These are phyloP conservation scores for Ampelomyces quisqualis DNA, from an alignment of 2,329 filamentous ascomycete genomes.

Conservation along the genomic window DNA sequence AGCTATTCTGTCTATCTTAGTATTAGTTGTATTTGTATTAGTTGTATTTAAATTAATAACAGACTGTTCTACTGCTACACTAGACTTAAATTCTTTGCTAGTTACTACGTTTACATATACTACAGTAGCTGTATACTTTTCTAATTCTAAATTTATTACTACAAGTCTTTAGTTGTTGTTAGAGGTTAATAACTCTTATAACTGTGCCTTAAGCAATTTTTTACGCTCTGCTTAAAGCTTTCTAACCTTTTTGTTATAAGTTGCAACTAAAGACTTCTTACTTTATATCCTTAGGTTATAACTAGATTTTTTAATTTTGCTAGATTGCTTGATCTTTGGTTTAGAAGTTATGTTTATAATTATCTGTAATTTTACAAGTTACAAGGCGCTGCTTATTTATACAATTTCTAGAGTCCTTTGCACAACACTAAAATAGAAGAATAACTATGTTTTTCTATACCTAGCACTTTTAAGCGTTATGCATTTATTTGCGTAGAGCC, in stretches of 20 bases:
- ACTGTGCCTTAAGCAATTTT: constrained; percentile 1
- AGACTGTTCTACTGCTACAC: background rate
- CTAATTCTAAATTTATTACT: background rate
- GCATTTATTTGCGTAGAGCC: background rate
- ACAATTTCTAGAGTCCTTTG: constrained; percentile 1
- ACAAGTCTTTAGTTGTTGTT: background rate
- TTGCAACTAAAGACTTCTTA: background rate
- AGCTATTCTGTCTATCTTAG: too few relatives aligned
- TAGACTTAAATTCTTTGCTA: background rate
- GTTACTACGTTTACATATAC: constrained; percentile 1
- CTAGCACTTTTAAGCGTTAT: background rate
- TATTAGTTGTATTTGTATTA: too few relatives aligned
- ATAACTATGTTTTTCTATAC: background rate
- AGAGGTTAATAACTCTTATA: background rate
- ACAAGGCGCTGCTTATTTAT: constrained; percentile 2
- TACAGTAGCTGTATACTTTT: background rate
- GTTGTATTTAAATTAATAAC: too few relatives aligned
- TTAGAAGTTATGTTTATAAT: too few relatives aligned
- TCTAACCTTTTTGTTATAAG: constrained; percentile 1
- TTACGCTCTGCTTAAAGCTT: constrained; percentile 7
- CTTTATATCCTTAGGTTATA: background rate
- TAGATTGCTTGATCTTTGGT: too few relatives aligned
- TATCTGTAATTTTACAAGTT: too few relatives aligned
- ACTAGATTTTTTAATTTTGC: background rate
- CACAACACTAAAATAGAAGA: background rate